Base-by-base conservation (phyloP, 305 asterid genomes). In the Andrographis paniculata region DNA sequence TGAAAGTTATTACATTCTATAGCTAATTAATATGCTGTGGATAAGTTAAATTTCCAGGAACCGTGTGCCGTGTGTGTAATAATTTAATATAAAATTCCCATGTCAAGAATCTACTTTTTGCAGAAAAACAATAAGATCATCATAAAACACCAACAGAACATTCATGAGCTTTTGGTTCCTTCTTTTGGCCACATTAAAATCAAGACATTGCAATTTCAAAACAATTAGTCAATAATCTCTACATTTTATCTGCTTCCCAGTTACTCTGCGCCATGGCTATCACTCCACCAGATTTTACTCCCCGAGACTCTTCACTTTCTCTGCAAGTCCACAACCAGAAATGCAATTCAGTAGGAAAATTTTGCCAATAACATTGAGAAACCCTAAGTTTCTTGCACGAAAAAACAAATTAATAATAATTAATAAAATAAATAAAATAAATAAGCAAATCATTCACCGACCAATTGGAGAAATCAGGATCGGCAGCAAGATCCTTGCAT, bases 201-300 rank as follows among this genome's bases (percentile, higher is more conserved):
- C 38, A 10, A 37, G 42, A 14, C 36, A 43, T 51, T 52, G n/a
- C n/a, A 55, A n/a, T 36, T 20, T 16, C 37, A 48, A 64, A 20
- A 46, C 14, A 55, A 48, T 49, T 8, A 27, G 38, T 11, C 38
- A 33, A 15, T 40, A 59, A 21, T 56, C 43, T 63, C 55, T 79
- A 92, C 99, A 92, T 92, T 82, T 87, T 92, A 73, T 92, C 95
- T 33, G 97, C 99, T 74, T 92, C 99, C 99, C 99, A 92, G 63
- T 84, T 84, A 72, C 93, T 92, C 88, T 79, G 95, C 21, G 99
- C 91, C 99, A 92, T 87, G 72, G 61, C 42, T 61, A 16, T 37
- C 43, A 59, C 52, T 59, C 61, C 64, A 43, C 43, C 35, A 48
- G 52, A 27, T 53, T 45, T 45, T 35, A 41, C 49, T 28, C 37